phyloP scores from a whole-genome alignment of 805 yeast species.

The Dipodascopsis uninucleata region DNA sequence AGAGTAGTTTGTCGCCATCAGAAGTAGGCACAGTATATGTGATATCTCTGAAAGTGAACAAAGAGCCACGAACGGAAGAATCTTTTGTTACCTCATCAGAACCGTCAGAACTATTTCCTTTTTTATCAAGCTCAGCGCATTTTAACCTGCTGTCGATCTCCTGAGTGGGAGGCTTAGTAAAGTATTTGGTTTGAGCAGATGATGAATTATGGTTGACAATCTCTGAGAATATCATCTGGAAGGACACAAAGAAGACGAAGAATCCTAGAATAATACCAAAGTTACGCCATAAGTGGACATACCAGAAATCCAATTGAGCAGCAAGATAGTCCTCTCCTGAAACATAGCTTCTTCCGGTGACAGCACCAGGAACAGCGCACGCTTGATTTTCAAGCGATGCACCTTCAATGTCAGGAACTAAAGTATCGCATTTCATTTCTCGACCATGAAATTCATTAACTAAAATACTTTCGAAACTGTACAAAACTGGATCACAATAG shows the following conservation, averaged over 20 bases:
- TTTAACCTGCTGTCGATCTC: no score
- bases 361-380: slow-evolving; percentile 60
- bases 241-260: slow-evolving; percentile 48
- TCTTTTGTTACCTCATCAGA: no score
- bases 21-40: slow-evolving; percentile 28
- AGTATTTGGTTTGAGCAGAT: neutral
- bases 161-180: no score
- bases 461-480: slow-evolving; percentile 60
- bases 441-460: slow-evolving; percentile 60
- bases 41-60: slow-evolving; percentile 27
- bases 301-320: slow-evolving; percentile 47
- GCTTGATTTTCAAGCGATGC: slow-evolving; percentile 43
- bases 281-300: slow-evolving; percentile 55
- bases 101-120: no score
- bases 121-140: no score
- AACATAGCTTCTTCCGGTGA: slow-evolving; percentile 50
- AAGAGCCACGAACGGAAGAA: no score
- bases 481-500: slow-evolving; percentile 54
- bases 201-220: slow-evolving; percentile 1
- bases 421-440: slow-evolving; percentile 56
- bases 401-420: slow-evolving; percentile 53
- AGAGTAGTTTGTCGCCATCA: slow-evolving; percentile 43
- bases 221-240: slow-evolving; percentile 43
- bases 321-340: slow-evolving; percentile 56
- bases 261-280: slow-evolving; percentile 58